Evolutionary conservation across 345 rosid species (phyloP).

Genomic region (Garcia nutans): DNA sequence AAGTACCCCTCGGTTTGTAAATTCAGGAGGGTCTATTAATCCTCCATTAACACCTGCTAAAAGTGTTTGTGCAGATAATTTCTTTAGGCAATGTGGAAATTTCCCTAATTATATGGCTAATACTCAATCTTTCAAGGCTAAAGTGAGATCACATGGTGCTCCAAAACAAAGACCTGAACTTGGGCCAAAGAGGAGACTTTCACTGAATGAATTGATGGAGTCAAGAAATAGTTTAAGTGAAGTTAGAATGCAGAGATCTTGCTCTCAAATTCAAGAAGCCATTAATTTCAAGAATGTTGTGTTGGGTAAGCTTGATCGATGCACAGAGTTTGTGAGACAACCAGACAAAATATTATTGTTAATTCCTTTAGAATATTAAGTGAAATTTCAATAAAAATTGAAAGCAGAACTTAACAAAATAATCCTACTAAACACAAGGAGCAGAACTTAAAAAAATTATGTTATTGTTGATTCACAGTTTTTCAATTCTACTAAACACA

Average conservation of each 20-base stretch:
- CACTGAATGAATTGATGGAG: slow-evolving; percentile 29
- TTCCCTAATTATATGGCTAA: slow-evolving; percentile 83
- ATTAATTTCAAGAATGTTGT: slow-evolving; percentile 66
- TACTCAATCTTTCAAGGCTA: slow-evolving; percentile 74
- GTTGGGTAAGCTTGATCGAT: slow-evolving; percentile 48
- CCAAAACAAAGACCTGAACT: slow-evolving; percentile 81
- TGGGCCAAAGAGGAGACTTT: slow-evolving; percentile 20
- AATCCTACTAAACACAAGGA: too few relatives aligned
- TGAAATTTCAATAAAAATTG: too few relatives aligned
- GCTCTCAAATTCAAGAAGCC: slow-evolving; percentile 26
- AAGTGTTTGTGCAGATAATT: slow-evolving; percentile 59
- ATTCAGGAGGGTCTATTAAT: slow-evolving; percentile 18
- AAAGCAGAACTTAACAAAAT: too few relatives aligned
- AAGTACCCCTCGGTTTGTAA: slow-evolving; percentile 28
- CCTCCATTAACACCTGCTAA: slow-evolving; percentile 58
- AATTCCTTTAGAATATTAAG: too few relatives aligned
- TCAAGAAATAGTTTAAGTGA: slow-evolving; percentile 33
- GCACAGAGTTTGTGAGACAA: slow-evolving; percentile 35
- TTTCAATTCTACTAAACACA: too few relatives aligned
- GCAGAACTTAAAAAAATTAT: too few relatives aligned
- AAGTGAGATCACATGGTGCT: slow-evolving; percentile 79
- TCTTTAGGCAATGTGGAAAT: slow-evolving; percentile 40
- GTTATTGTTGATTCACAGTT: too few relatives aligned
- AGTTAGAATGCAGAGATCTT: slow-evolving; percentile 28
- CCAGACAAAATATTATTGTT: slow-evolving; percentile 29